Evolutionary conservation across 2,329 filamentous ascomycete genomes (phyloP).

Genomic region (Zymoseptoria ardabiliae): DNA sequence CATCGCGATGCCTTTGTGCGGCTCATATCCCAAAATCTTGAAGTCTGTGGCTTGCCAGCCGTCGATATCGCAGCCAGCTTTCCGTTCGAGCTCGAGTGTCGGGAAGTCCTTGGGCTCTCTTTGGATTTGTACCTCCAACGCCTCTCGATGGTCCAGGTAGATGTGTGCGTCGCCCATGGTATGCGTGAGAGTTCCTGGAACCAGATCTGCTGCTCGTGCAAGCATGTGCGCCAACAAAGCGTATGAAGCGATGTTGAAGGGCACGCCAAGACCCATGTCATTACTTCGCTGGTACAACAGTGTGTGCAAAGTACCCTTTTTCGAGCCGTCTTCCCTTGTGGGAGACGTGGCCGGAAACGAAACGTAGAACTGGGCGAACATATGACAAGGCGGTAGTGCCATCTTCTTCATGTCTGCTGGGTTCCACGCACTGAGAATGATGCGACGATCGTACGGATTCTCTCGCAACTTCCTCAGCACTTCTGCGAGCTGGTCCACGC

Average conservation of each 20-base stretch:
- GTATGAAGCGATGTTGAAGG: conserved; percentile 96
- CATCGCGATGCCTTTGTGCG: conserved; percentile 89
- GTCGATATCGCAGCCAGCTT: conserved; percentile 69
- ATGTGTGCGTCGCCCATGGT: conserved; percentile 98
- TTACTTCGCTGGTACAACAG: conserved; percentile 89
- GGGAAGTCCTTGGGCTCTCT: conserved; percentile 79
- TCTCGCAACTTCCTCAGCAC: conserved; percentile 79
- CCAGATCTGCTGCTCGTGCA: conserved; percentile 74
- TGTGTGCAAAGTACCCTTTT: conserved; percentile 69
- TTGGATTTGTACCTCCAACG: conserved; percentile 70
- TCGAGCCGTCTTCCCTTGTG: conserved; percentile 24
- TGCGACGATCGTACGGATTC: conserved; percentile 79
- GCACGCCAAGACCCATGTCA: conserved; percentile 94
- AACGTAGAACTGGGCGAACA: conserved; percentile 96
- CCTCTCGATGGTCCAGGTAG: conserved; percentile 86
- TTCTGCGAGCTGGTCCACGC: conserved; percentile 86
- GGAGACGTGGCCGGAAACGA: conserved; percentile 51
- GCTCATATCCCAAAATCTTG: conserved; percentile 77
- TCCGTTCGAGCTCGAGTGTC: conserved; percentile 61
- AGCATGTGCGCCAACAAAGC: conserved; percentile 93
- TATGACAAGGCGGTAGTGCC: conserved; percentile 90
- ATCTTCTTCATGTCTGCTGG: conserved; percentile 76
- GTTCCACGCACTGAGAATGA: conserved; percentile 93
- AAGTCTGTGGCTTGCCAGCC: conserved; percentile 88
- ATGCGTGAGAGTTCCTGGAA: conserved; percentile 82